Base-by-base conservation (phyloP, 179 eudicot genomes). In the Actinidia arguta region DNA sequence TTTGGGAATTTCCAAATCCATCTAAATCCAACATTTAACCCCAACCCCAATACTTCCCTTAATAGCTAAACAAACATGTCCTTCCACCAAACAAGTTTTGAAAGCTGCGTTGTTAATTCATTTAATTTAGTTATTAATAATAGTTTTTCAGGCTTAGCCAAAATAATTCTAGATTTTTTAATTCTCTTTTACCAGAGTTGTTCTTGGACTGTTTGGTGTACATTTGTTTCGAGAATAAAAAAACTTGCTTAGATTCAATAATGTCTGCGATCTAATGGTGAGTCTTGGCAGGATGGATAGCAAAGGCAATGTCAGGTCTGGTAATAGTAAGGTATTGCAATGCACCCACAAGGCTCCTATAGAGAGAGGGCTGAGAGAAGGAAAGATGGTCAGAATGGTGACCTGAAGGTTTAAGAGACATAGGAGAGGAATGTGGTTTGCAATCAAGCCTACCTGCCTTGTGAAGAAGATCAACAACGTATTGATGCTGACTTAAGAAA, bases 21-120 rank as follows among this genome's bases (percentile, higher is more conserved):
- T 55, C 11, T 75, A 48, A 52, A 50, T 55, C 31, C 55, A n/a
- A 14, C 10, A 9, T 31, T 20, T 59, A n/a, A 39, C 20, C 25
- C 68, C 39, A 76, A 76, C 59, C 79, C 79, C 79, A 7, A 76
- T 2, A 8, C 42, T 76, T 39, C 48, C 1, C 10, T 36, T 74
- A 12, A 12, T 12, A 42, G 10, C 18, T 31, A 20, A 54, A 75
- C 64, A 18, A 31, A 36, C 79, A 56, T 58, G 79, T 76, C 31
- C 59, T 59, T 58, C 79, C 67, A 58, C 79, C 68, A 58, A 55
- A 36, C n/a, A 54, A 50, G 48, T 55, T 31, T 75, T 75, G 78
- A 18, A 31, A 75, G 3, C 17, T 31, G 78, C 20, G 64, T 20
- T 51, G 59, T 50, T 10, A 25, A 73, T 73, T 73, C 22, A 71